These are phyloP conservation scores for Teunomyces kruisii DNA, from an alignment of 805 yeast species.

Conservation along the genomic window DNA sequence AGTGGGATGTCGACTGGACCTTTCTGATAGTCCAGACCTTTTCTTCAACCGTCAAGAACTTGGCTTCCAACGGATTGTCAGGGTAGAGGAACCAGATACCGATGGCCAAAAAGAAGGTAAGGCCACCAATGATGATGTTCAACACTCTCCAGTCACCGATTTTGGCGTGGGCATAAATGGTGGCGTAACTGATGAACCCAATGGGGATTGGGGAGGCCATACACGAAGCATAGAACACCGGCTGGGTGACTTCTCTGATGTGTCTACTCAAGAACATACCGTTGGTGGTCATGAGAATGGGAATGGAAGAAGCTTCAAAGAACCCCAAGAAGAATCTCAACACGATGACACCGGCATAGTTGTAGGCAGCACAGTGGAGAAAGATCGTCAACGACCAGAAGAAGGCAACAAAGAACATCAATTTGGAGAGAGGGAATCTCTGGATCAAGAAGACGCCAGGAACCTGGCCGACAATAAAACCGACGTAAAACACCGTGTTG, in stretches of 20 bases:
- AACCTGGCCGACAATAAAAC: conserved; percentile 49
- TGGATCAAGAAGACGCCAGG: conserved; percentile 44
- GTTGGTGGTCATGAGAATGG: conserved; percentile 44
- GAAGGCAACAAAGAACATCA: conserved; percentile 34
- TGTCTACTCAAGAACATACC: conserved; percentile 48
- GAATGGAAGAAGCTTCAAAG: conserved; percentile 23
- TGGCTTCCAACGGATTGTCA: conserved; percentile 54
- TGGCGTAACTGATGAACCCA: conserved; percentile 48
- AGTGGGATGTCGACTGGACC: conserved; percentile 31
- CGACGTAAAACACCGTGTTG: conserved; percentile 54
- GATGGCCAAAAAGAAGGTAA: conserved; percentile 36
- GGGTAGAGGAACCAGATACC: conserved; percentile 45
- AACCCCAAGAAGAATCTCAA: conserved; percentile 54
- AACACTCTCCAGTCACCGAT: conserved; percentile 52
- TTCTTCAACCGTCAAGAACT: conserved; percentile 48
- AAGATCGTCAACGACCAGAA: conserved; percentile 49
- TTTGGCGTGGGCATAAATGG: conserved; percentile 21
- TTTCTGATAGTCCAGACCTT: conserved; percentile 48
- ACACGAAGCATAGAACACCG: conserved; percentile 53
- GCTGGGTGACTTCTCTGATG: conserved; percentile 51
- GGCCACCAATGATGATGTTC: conserved; percentile 55
- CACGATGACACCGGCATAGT: conserved; percentile 46
- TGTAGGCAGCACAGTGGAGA: conserved; percentile 45
- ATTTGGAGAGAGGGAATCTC: conserved; percentile 40
- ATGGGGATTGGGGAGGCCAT: conserved; percentile 53